phyloP scores from a whole-genome alignment of 306 rosid genomes.

The Lathyrus oleraceus region DNA sequence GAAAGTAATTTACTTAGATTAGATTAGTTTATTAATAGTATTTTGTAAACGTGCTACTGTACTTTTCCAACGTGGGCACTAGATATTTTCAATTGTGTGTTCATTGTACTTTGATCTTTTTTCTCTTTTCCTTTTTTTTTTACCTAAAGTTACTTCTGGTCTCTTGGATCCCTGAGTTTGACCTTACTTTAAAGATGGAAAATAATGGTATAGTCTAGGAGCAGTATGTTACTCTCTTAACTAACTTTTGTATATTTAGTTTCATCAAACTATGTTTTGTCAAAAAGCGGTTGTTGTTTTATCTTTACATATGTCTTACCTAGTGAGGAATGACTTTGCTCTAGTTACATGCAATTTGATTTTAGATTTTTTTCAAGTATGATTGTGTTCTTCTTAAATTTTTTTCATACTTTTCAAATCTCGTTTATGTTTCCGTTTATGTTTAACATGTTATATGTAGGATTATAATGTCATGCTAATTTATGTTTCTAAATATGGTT shows the following conservation, averaged over 20 bases:
- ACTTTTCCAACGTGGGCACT: slow-evolving; percentile 45
- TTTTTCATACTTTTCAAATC: too few relatives aligned
- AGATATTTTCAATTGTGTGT: slow-evolving; percentile 45
- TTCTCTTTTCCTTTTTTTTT: slow-evolving; percentile 32
- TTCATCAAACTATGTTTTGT: not conserved
- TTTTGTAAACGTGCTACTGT: slow-evolving; percentile 43
- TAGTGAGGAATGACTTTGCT: not conserved
- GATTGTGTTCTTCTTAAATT: too few relatives aligned
- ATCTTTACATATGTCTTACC: not conserved
- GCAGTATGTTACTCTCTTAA: too few relatives aligned
- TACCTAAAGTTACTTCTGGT: slow-evolving; percentile 40
- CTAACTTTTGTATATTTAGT: slow-evolving; percentile 14
- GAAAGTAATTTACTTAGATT: slow-evolving; percentile 63
- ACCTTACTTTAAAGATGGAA: too few relatives aligned
- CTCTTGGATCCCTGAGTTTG: slow-evolving; percentile 39
- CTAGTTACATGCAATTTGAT: not conserved
- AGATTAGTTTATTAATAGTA: slow-evolving; percentile 42
- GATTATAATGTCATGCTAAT: too few relatives aligned
- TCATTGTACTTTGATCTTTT: slow-evolving; percentile 46
- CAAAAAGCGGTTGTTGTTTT: not conserved
- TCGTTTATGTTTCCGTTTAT: too few relatives aligned
- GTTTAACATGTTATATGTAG: too few relatives aligned
- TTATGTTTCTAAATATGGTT: too few relatives aligned
- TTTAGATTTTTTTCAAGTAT: not conserved
- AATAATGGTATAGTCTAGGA: too few relatives aligned